phyloP scores from a whole-genome alignment of 257 asterid genomes.

The Capsicum pubescens region DNA sequence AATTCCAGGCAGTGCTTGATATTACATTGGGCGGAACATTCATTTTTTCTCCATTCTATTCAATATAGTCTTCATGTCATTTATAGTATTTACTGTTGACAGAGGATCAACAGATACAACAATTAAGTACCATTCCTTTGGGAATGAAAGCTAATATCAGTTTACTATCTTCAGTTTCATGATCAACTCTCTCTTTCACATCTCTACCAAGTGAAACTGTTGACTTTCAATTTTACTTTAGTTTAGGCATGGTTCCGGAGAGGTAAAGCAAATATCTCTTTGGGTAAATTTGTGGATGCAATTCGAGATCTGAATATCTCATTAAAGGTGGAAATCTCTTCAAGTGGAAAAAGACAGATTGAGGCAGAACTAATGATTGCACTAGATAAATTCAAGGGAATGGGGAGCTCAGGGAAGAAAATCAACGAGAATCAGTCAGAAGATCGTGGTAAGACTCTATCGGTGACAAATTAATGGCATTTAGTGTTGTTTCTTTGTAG shows the following conservation, averaged over 20 bases:
- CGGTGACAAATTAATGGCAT: slow-evolving; percentile 14
- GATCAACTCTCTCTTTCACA: neutral
- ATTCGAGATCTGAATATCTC: slow-evolving; percentile 66
- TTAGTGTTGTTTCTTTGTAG: neutral
- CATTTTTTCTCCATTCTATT: neutral
- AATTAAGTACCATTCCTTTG: neutral
- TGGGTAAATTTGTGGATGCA: slow-evolving; percentile 73
- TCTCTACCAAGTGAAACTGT: slow-evolving; percentile 16
- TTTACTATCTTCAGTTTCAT: slow-evolving; percentile 3
- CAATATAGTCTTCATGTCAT: neutral
- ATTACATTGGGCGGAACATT: neutral
- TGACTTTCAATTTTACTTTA: slow-evolving; percentile 32
- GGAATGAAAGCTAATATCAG: neutral
- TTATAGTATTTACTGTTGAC: neutral
- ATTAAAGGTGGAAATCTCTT: slow-evolving; percentile 62
- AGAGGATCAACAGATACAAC: neutral
- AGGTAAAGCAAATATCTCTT: slow-evolving; percentile 77
- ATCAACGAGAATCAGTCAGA: slow-evolving; percentile 48
- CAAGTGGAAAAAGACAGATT: slow-evolving; percentile 76
- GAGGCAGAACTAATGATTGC: slow-evolving; percentile 58
- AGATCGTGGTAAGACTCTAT: slow-evolving; percentile 32
- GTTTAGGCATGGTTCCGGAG: slow-evolving; percentile 92
- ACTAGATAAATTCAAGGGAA: slow-evolving; percentile 41
- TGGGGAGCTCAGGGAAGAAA: slow-evolving; percentile 40
- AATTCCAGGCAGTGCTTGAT: slow-evolving; percentile 1